Evolutionary conservation across 768 basidiomycete species (phyloP).

Genomic region (Leccinum longicurvipes): DNA sequence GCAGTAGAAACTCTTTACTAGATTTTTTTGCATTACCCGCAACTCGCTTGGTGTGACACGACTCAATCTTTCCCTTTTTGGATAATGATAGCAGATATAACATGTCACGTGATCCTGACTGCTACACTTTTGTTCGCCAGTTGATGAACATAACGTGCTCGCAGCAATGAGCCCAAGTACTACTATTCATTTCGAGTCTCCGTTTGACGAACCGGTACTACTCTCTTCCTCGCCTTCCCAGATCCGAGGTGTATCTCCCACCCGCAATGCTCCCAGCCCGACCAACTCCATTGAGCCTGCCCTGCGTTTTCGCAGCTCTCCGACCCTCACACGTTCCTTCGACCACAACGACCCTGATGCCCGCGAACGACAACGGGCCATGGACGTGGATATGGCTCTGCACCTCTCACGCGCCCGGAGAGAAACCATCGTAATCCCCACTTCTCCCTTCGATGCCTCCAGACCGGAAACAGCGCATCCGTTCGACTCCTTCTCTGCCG

Average conservation of each 20-base stretch:
- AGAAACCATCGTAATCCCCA: slow-evolving; percentile 47
- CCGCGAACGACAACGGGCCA: slow-evolving; percentile 83
- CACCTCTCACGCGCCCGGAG: slow-evolving; percentile 71
- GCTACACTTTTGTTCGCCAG: no score
- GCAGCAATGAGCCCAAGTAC: neutral
- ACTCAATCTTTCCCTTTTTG: neutral
- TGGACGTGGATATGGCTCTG: slow-evolving; percentile 93
- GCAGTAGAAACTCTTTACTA: no score
- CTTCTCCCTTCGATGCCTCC: slow-evolving; percentile 33
- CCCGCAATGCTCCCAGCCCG: slow-evolving; percentile 34
- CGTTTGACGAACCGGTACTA: slow-evolving; percentile 30
- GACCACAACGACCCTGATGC: slow-evolving; percentile 72
- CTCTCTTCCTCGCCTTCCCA: slow-evolving; percentile 45
- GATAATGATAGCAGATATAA: neutral
- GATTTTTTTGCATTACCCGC: no score
- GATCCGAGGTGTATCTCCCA: slow-evolving; percentile 37
- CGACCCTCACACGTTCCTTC: slow-evolving; percentile 57
- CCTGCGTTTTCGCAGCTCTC: slow-evolving; percentile 52
- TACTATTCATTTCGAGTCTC: slow-evolving; percentile 37
- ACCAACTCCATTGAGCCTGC: slow-evolving; percentile 40
- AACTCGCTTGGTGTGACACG: no score
- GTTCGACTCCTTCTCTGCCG: slow-evolving; percentile 44
- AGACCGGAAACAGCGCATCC: slow-evolving; percentile 30
- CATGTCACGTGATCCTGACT: neutral
- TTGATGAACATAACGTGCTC: no score